These are phyloP conservation scores for Platismatia glauca DNA, from an alignment of 495 filamentous ascomycete species.

Conservation along the genomic window DNA sequence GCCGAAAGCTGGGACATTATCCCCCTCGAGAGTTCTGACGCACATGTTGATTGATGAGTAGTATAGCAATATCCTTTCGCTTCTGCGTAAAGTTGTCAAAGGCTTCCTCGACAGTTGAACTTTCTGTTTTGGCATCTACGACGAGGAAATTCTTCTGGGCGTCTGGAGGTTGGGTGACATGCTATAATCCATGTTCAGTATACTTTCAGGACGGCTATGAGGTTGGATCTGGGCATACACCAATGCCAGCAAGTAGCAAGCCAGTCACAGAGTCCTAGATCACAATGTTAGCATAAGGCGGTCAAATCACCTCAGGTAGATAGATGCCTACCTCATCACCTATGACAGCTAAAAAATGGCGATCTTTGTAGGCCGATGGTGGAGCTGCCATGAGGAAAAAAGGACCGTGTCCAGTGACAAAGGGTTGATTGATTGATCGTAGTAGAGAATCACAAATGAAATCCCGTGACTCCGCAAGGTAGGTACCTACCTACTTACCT, in stretches of 20 bases:
- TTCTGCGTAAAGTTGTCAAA: slow-evolving; percentile 83
- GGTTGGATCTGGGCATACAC: slow-evolving; percentile 49
- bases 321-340: slow-evolving; percentile 73
- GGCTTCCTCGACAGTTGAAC: slow-evolving; percentile 74
- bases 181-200: slow-evolving; percentile 34
- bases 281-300: slow-evolving; percentile 23
- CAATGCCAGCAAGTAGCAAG: slow-evolving; percentile 86
- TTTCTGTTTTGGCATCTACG: slow-evolving; percentile 88
- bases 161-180: slow-evolving; percentile 71
- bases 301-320: not conserved
- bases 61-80: slow-evolving; percentile 90
- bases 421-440: not conserved
- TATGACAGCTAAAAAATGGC: slow-evolving; percentile 94
- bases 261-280: slow-evolving; percentile 84
- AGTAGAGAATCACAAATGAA: too few relatives aligned
- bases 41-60: slow-evolving; percentile 98
- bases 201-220: slow-evolving; percentile 6
- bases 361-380: slow-evolving; percentile 65
- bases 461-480: too few relatives aligned
- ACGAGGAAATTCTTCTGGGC: slow-evolving; percentile 95
- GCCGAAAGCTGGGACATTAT: not conserved
- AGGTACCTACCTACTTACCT: too few relatives aligned
- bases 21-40: slow-evolving; percentile 20
- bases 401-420: not conserved
- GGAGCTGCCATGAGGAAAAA: slow-evolving; percentile 42